Base-by-base conservation (phyloP, 2,329 filamentous ascomycete species). In the Ceratocystis cacaofunesta region DNA sequence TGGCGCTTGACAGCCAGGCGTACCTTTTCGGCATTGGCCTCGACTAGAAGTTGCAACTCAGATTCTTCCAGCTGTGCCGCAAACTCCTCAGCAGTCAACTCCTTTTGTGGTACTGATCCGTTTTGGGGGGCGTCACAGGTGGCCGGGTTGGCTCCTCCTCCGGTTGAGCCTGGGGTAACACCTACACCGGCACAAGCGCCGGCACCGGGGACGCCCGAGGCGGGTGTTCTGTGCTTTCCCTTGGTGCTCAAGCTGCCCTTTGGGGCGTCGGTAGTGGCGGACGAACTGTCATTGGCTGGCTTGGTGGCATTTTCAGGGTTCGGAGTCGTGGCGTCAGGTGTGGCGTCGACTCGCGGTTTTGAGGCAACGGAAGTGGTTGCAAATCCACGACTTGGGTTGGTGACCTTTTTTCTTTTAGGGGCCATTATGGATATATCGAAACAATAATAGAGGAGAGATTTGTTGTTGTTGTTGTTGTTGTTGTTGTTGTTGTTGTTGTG, bases 331-430 rank as follows among this genome's bases (percentile, higher is more conserved):
- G 61, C 69, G 46, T 75, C 75, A 63, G 72, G 68, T 68, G 80
- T 78, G 62, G 73, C 69, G 68, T 92, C 90, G 58, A 82, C 79
- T 73, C 89, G 82, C 7, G 85, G 81, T 71, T 92, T 95, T 28
- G 90, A 95, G 55, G 91, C 90, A 67, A 95, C 82, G 1, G 92
- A 97, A 12, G 90, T 95, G 4, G 94, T 99, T 69, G 92, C 90
- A 77, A 96, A 95, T 19, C 92, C 94, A 74, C 94, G 83, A 48
- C 91, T 90, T 67, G 92, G 90, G 75, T 96, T 83, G 65, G 88
- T 82, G 82, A 96, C 97, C 80, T 90, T 95, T 78, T 96, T 96
- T 78, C 95, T 96, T 76, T 90, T 85, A 67, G 78, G 76, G 66
- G 88, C 87, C 89, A 92, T 92, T 41, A 6, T 48, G 32, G 41